Conservation (phyloP, 805 yeast species). For the Pichia cephalocereana region DNA sequence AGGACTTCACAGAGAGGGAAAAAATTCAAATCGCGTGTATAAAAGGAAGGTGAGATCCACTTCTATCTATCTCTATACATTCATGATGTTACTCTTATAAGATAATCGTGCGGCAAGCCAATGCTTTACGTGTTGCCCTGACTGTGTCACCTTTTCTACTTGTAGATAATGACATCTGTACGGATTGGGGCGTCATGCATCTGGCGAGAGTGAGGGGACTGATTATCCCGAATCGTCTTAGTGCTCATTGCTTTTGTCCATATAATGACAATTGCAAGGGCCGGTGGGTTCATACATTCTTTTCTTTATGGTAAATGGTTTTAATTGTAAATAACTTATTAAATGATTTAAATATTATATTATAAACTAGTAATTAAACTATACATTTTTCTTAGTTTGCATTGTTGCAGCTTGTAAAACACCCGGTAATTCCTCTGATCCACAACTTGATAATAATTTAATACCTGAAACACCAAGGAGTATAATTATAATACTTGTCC, state of each 20-base stretch:
- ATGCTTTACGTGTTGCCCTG: slow-evolving; percentile 66
- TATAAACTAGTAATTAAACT: no score
- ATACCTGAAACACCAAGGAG: slow-evolving; percentile 41
- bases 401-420: slow-evolving; percentile 52
- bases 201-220: slow-evolving; percentile 46
- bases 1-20: no score
- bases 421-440: slow-evolving; percentile 59
- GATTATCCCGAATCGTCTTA: slow-evolving; percentile 48
- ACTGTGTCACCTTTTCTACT: slow-evolving; percentile 7
- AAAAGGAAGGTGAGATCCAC: no score
- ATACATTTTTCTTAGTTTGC: slow-evolving; percentile 29
- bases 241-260: slow-evolving; percentile 42
- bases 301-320: no score
- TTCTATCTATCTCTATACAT: no score
- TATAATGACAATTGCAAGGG: slow-evolving; percentile 33
- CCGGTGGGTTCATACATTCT: slow-evolving; percentile 54
- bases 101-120: slow-evolving; percentile 62
- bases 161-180: slow-evolving; percentile 21
- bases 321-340: background rate
- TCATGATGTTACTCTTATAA: slow-evolving; percentile 3
- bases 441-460: slow-evolving; percentile 43
- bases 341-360: background rate
- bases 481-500: slow-evolving; percentile 48
- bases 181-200: slow-evolving; percentile 54
- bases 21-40: no score